Conservation (phyloP, 352 stramenopile genomes). For the Globisporangium echinulatum region DNA sequence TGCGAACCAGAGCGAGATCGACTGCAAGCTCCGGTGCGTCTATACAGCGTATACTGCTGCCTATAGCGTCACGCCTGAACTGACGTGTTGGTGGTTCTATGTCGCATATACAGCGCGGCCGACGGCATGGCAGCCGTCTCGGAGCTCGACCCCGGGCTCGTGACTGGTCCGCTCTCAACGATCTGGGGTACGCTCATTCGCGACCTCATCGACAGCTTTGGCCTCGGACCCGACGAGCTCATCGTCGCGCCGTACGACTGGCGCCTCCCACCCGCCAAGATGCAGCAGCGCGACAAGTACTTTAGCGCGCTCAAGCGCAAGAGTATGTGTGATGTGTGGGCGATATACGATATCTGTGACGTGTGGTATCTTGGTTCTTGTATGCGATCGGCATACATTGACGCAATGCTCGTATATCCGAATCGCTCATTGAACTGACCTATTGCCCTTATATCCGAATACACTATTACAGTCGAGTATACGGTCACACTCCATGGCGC, state of each 20-base stretch:
- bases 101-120: constrained; percentile 22
- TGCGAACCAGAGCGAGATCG: constrained; percentile 55
- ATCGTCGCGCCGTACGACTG: constrained; percentile 78
- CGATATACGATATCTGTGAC: no score
- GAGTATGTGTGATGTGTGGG: constrained; percentile 21
- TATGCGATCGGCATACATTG: background rate
- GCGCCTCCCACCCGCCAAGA: constrained; percentile 59
- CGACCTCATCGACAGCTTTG: constrained; percentile 64
- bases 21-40: constrained; percentile 63
- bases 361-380: background rate
- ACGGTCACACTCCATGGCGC: constrained; percentile 42
- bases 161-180: constrained; percentile 66
- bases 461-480: constrained; percentile 37
- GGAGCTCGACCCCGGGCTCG: constrained; percentile 68
- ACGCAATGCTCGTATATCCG: background rate
- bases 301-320: constrained; percentile 69
- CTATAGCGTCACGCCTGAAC: no score
- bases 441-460: no score
- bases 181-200: constrained; percentile 65
- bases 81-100: no score
- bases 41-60: background rate
- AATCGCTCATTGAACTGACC: background rate
- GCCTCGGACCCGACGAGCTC: constrained; percentile 56
- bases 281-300: constrained; percentile 71
- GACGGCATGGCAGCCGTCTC: constrained; percentile 56